phyloP scores from a whole-genome alignment of 768 basidiomycete species.

The Pilatotrama ljubarskyi region DNA sequence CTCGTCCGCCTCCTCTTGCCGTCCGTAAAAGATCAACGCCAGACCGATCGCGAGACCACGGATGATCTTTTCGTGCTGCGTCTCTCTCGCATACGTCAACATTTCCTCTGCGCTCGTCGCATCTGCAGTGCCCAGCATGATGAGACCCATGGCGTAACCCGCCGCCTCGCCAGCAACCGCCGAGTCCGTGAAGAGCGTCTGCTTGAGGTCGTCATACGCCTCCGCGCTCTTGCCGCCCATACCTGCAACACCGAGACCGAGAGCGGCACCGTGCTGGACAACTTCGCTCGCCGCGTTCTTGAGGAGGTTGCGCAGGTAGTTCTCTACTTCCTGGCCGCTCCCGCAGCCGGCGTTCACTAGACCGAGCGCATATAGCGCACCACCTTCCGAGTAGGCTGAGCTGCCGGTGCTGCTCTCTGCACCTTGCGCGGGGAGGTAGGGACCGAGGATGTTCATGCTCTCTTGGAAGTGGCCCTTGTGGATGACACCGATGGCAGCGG shows the following conservation, averaged over 20 bases:
- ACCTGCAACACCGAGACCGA: slow-evolving; percentile 94
- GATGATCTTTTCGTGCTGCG: slow-evolving; percentile 99
- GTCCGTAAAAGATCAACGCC: slow-evolving; percentile 89
- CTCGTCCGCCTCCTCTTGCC: slow-evolving; percentile 89
- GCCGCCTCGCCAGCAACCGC: slow-evolving; percentile 95
- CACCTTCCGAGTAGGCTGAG: slow-evolving; percentile 91
- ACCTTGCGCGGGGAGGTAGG: slow-evolving; percentile 83
- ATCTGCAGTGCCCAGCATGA: slow-evolving; percentile 95
- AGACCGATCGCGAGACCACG: slow-evolving; percentile 91
- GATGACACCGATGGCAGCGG: slow-evolving; percentile 95
- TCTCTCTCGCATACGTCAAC: slow-evolving; percentile 94
- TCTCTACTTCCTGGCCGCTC: slow-evolving; percentile 61
- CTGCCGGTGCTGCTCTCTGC: slow-evolving; percentile 77
- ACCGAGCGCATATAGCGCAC: slow-evolving; percentile 93
- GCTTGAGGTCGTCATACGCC: slow-evolving; percentile 90
- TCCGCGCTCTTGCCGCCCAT: slow-evolving; percentile 91
- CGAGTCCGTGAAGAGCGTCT: slow-evolving; percentile 86
- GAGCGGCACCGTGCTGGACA: slow-evolving; percentile 95
- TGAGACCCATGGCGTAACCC: slow-evolving; percentile 96
- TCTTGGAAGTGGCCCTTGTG: slow-evolving; percentile 96
- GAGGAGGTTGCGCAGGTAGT: slow-evolving; percentile 78
- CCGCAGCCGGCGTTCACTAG: slow-evolving; percentile 93
- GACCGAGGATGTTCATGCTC: slow-evolving; percentile 88
- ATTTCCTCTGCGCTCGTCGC: slow-evolving; percentile 85
- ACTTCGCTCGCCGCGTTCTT: slow-evolving; percentile 78